Percentiles rank a stretch among this genome's conserved stretches.
These are phyloP conservation scores for Drechslerella dactyloides DNA, from an alignment of 2,329 filamentous ascomycete species.

Conservation along the genomic window DNA sequence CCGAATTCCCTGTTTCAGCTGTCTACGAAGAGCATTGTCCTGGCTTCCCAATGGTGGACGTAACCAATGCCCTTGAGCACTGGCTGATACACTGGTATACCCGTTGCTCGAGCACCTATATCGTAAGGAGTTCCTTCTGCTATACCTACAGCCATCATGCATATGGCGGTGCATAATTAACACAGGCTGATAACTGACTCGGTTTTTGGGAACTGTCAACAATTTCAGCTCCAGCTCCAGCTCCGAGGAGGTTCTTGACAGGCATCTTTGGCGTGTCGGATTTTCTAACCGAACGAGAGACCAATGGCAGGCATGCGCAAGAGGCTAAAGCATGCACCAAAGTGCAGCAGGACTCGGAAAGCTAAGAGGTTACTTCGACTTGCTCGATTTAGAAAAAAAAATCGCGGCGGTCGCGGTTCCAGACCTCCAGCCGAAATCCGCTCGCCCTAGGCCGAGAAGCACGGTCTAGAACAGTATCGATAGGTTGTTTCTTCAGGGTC, in stretches of 20 bases:
- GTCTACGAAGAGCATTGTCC: too few species aligned
- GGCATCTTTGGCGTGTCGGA: conserved; percentile 27
- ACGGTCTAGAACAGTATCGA: conserved; percentile 34
- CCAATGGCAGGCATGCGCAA: not conserved
- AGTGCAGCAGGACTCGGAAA: conserved; percentile 11
- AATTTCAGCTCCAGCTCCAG: not conserved
- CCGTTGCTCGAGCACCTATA: not conserved
- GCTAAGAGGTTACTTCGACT: not conserved
- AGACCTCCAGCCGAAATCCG: conserved; percentile 22
- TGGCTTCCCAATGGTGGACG: not conserved
- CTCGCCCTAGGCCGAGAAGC: conserved; percentile 15
- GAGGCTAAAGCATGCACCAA: conserved; percentile 8
- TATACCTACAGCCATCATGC: not conserved
- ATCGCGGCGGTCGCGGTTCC: conserved; percentile 19
- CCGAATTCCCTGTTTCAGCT: too few species aligned
- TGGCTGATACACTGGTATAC: not conserved
- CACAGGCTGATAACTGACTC: not conserved
- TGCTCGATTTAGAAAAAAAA: conserved; percentile 41
- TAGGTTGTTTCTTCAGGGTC: conserved; percentile 27
- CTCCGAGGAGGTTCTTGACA: not conserved
- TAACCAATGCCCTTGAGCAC: not conserved
- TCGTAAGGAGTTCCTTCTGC: not conserved
- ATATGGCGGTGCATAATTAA: not conserved
- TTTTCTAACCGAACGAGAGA: conserved; percentile 42
- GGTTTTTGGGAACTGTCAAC: not conserved